Evolutionary conservation across 2,329 filamentous ascomycete species (phyloP).

Genomic region (Xylariaceae sp.): DNA sequence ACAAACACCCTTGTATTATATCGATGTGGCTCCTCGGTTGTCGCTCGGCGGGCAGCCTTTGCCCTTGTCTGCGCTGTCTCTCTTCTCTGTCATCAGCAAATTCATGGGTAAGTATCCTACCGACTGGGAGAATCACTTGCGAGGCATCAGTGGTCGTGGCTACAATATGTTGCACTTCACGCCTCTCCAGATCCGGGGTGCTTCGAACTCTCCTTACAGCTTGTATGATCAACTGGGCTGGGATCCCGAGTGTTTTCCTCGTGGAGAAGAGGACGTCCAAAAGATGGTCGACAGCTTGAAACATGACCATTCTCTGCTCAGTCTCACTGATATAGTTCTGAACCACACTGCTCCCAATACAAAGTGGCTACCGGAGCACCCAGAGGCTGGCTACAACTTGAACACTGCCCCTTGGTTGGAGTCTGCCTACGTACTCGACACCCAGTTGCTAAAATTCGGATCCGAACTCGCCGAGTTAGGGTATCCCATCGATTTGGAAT

Average conservation of each 20-base stretch:
- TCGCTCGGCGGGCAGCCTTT: slow-evolving; percentile 67
- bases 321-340: slow-evolving; percentile 92
- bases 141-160: slow-evolving; percentile 80
- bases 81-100: slow-evolving; percentile 94
- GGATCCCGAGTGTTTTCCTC: slow-evolving; percentile 75
- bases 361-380: slow-evolving; percentile 88
- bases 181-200: slow-evolving; percentile 79
- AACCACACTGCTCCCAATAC: slow-evolving; percentile 98
- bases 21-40: slow-evolving; percentile 83
- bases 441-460: slow-evolving; percentile 67
- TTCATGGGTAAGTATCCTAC: slow-evolving; percentile 91
- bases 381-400: slow-evolving; percentile 92
- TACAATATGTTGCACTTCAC: slow-evolving; percentile 99
- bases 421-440: slow-evolving; percentile 57
- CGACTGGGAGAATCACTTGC: slow-evolving; percentile 85
- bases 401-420: slow-evolving; percentile 77
- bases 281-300: slow-evolving; percentile 77
- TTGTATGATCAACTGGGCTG: slow-evolving; percentile 88
- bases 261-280: slow-evolving; percentile 75
- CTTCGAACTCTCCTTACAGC: slow-evolving; percentile 95
- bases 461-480: slow-evolving; percentile 63
- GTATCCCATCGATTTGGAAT: slow-evolving; percentile 68
- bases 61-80: slow-evolving; percentile 78
- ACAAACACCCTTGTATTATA: slow-evolving; percentile 76
- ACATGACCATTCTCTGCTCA: slow-evolving; percentile 74